Conservation (phyloP, 352 stramenopile genomes). For the Globisporangium nunn region DNA sequence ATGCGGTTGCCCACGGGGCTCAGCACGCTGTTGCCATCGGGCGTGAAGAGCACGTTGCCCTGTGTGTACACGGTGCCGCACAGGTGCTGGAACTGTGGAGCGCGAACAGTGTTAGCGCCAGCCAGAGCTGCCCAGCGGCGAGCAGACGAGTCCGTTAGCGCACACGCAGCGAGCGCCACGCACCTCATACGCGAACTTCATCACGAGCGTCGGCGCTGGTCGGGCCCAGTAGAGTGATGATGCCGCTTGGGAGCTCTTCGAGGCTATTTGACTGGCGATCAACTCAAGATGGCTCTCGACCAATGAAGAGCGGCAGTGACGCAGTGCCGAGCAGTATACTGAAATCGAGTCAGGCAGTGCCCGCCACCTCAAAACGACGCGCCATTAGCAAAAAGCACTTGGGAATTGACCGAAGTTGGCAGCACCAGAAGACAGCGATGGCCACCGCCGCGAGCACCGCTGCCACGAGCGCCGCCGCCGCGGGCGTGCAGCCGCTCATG, state of each 20-base stretch:
- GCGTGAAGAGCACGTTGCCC: constrained; percentile 91
- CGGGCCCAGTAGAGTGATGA: neutral
- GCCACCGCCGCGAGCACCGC: constrained; percentile 7
- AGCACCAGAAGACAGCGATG: constrained; percentile 8
- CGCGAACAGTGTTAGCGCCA: neutral
- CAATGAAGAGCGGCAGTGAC: neutral
- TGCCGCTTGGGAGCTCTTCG: constrained; percentile 14
- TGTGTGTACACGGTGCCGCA: constrained; percentile 92
- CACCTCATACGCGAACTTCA: constrained; percentile 87
- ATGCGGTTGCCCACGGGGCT: constrained; percentile 93
- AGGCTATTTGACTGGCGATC: constrained; percentile 21
- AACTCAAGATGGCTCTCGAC: neutral
- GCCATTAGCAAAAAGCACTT: neutral
- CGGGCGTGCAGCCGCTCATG: constrained; percentile 31
- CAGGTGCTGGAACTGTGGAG: constrained; percentile 87
- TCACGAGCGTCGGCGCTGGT: constrained; percentile 16
- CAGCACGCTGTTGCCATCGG: constrained; percentile 89
- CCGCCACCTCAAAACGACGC: neutral
- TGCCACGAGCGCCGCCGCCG: constrained; percentile 10
- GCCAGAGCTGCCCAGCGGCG: too few relatives aligned
- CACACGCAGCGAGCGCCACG: neutral
- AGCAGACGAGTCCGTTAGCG: too few relatives aligned
- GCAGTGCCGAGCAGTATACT: neutral
- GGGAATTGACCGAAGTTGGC: neutral
- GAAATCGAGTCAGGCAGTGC: neutral